Evolutionary conservation across 208 protist genomes (phyloP), one percentile per base, ranked within the genome.

Genomic region (Acanthamoeba castellanii): DNA sequence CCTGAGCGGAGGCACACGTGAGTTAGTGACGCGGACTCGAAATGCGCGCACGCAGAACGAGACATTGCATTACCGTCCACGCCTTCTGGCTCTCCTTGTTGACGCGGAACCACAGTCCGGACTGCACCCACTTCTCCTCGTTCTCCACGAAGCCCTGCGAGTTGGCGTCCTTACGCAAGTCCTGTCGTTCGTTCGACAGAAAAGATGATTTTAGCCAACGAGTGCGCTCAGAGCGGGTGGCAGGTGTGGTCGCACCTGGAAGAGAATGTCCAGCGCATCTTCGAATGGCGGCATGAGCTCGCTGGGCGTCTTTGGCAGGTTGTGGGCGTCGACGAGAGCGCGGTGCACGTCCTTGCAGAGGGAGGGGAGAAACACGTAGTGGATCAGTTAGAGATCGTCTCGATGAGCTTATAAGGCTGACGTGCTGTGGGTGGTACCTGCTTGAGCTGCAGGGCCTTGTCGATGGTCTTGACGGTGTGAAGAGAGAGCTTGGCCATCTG

Each of bases 401-500:
- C 52, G 37, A 42, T 3, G 37, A 42, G 37, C 37, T 42, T 1
- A 42, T 42, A 42, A 42, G 37, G 37, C 37, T 42, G 37, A 3
- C 37, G 37, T 42, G 37, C 37, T 42, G 37, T 42, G 37, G 37
- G 37, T 42, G 37, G 37, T 87, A 87, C 85, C 37, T 92, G 85
- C 32, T 92, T 74, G 55, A 76, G 64, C 22, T 76, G 64, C 34
- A 74, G 85, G 25, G 59, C 32, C 59, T 92, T 92, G 85, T 92
- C 85, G 64, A 92, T 37, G 37, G 32, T 34, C 64, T 92, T 92
- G 85, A 92, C 55, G 14, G 85, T 92, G 32, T 72, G 55, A 25
- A 92, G 85, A 2, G 59, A 76, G 14, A 92, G 85, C 85, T 92
- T 72, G 64, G 85, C 85, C 85, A 92, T 92, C 37, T 92, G 85